Evolutionary conservation across 768 basidiomycete genomes (phyloP).

Genomic region (Asterophora lycoperdoides): DNA sequence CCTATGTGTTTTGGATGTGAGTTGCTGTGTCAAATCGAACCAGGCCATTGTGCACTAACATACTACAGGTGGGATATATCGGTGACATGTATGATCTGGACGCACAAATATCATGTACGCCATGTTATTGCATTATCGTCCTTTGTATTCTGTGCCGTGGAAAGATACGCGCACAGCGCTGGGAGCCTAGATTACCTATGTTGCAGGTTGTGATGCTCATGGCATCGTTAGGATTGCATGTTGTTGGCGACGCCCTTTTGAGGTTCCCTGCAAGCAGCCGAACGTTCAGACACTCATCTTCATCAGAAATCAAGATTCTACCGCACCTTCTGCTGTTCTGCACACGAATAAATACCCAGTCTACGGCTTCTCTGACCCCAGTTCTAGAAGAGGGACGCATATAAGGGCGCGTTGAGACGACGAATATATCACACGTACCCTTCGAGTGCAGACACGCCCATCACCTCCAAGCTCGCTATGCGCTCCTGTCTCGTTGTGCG

Average conservation of each 20-base stretch:
- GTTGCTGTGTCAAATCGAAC: too few relatives aligned
- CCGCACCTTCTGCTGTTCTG: slow-evolving; percentile 77
- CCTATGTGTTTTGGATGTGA: too few relatives aligned
- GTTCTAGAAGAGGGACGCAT: slow-evolving; percentile 44
- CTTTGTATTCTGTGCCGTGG: too few relatives aligned
- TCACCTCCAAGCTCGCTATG: slow-evolving; percentile 77
- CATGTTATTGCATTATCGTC: too few relatives aligned
- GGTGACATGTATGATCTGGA: too few relatives aligned
- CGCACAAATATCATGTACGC: too few relatives aligned
- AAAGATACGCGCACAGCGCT: too few relatives aligned
- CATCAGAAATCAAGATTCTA: neutral
- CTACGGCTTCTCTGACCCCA: slow-evolving; percentile 84
- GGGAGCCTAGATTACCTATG: too few relatives aligned
- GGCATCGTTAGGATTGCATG: slow-evolving; percentile 3
- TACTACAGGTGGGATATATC: too few relatives aligned
- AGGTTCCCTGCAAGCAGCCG: slow-evolving; percentile 16
- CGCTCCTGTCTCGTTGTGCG: slow-evolving; percentile 44
- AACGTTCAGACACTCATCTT: neutral
- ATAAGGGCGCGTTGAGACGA: neutral
- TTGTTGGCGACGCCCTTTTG: slow-evolving; percentile 19
- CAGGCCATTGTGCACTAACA: too few relatives aligned
- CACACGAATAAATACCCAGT: slow-evolving; percentile 93
- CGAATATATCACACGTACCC: slow-evolving; percentile 52
- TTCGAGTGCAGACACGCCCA: slow-evolving; percentile 88
- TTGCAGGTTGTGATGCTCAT: neutral